Evolutionary conservation across 352 stramenopile species (phyloP), one percentile per base, ranked within the genome.

Genomic region (Lagenidium giganteum): DNA sequence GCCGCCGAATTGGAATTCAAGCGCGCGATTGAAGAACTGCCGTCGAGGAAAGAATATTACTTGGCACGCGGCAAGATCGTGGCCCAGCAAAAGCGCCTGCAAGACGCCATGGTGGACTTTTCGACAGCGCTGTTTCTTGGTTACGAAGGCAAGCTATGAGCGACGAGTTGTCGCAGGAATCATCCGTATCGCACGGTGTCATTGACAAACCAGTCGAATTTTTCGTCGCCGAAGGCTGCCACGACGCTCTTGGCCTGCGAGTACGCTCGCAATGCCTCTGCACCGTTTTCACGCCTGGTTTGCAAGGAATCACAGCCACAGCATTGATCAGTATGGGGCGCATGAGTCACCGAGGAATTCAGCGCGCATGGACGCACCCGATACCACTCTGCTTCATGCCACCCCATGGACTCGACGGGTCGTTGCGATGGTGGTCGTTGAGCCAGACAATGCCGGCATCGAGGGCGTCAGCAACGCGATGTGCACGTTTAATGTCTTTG

Each of bases 361-460:
- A 24, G 27, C 8, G 17, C 30, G 7, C 23, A 24, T 20, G 25
- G 39, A 89, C 77, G 17, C 82, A 82, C 4, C 83, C 85, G 27
- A 92, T 64, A 24, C 83, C 83, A 17, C 76, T 92, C 61, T 93
- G 67, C 78, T 94, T 93, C 61, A 79, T 92, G 21, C 85, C 85
- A 16, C 83, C 85, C 43, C 93, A 95, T n/a, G 80, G 73, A 37
- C 93, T 86, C 45, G 81, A 75, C 11, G 61, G 54, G 43, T 95
- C 88, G 20, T 94, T 89, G 18, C 95, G 55, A 41, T 96, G 70
- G 67, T 97, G 97, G 62, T 78, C 95, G 71, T 98, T 98, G 13
- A 98, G 77, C 55, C 93, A 96, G 30, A 98, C 85, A 9, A 96
- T 96, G 21, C 94, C 93, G 42, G 74, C 69, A 34, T 95, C 80